Base-by-base conservation (phyloP, 441 rosid species). In the Populus tomentosa region DNA sequence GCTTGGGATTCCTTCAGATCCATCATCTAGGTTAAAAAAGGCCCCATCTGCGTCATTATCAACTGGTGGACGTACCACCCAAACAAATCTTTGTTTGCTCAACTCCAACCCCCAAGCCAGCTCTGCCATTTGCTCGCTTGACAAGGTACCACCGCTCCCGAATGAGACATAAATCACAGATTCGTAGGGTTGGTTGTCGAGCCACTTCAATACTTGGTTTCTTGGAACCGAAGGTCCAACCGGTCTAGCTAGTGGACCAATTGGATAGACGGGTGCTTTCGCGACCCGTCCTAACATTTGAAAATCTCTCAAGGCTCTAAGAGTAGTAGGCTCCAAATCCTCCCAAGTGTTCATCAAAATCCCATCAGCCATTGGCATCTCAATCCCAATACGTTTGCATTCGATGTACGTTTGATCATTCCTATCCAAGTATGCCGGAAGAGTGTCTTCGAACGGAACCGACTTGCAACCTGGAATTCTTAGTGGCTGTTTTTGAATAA, bases 381-480 rank as follows among this genome's bases (percentile, higher is more conserved):
- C 71, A 14, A 28, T 28, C n/a, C 69, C 69, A 28, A 66, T 14
- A 4, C 69, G 36, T 14, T 11, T 40, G 38, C 71, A 84, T 82
- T 86, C 94, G 5, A 16, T 14, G 67, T 77, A 86, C 1, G 53
- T 28, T 11, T 23, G 79, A 73, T 80, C 78, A 11, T 82, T 69
- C 35, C 67, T 85, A 68, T 74, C 68, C 26, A 79, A 65, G 74
- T 82, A 77, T 7, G 79, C 42, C 2, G 83, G 89, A 4, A 88
- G 50, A 28, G 73, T 74, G 59, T 89, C 90, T 62, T 72, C 84
- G 8, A 73, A 83, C 21, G 67, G 79, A 71, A 86, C 46, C 4
- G 81, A 76, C 18, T 26, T 80, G 76, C 94, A 90, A 33, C 92
- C 90, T 0, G 95, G 92, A 74, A 89, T 77, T 24, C 24, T 20